A percentile compares a stretch with the other conserved stretches of the same genome.
Conservation (phyloP, 352 stramenopile genomes). For the Globisporangium alternatum region DNA sequence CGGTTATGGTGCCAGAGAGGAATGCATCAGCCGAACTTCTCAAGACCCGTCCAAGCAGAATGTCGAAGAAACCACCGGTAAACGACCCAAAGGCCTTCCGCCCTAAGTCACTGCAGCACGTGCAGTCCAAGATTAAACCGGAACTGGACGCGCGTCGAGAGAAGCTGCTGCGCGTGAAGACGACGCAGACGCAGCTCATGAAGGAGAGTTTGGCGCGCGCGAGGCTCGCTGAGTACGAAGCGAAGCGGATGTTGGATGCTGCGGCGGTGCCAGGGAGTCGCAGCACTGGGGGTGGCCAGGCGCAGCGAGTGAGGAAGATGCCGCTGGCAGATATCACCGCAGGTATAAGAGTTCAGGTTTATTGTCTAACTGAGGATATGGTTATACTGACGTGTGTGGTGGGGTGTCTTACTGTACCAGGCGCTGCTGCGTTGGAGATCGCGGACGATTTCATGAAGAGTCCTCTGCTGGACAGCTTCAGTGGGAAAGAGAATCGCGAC, state of each 20-base stretch:
- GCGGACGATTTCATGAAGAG: constrained; percentile 74
- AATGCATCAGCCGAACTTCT: no score
- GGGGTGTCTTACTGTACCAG: constrained; percentile 20
- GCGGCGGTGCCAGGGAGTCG: neutral
- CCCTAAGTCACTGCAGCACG: constrained; percentile 29
- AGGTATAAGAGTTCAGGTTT: constrained; percentile 27
- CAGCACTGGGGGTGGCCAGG: neutral
- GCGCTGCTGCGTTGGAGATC: constrained; percentile 77
- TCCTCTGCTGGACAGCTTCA: constrained; percentile 71
- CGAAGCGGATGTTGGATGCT: constrained; percentile 26
- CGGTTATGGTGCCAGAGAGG: neutral
- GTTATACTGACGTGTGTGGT: neutral
- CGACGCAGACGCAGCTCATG: constrained; percentile 74
- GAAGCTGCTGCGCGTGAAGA: constrained; percentile 71
- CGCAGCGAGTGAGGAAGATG: constrained; percentile 28
- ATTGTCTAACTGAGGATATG: neutral
- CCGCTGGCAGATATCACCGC: constrained; percentile 50
- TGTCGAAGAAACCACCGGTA: neutral
- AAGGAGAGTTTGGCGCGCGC: constrained; percentile 57
- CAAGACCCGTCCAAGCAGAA: neutral
- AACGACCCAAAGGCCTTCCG: neutral
- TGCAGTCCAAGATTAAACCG: constrained; percentile 65
- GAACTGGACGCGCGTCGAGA: constrained; percentile 48
- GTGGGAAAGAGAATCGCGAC: constrained; percentile 13
- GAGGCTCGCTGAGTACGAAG: constrained; percentile 59